Base-by-base conservation (phyloP, 2,329 filamentous ascomycete species). In the Ophiostoma sp. region DNA sequence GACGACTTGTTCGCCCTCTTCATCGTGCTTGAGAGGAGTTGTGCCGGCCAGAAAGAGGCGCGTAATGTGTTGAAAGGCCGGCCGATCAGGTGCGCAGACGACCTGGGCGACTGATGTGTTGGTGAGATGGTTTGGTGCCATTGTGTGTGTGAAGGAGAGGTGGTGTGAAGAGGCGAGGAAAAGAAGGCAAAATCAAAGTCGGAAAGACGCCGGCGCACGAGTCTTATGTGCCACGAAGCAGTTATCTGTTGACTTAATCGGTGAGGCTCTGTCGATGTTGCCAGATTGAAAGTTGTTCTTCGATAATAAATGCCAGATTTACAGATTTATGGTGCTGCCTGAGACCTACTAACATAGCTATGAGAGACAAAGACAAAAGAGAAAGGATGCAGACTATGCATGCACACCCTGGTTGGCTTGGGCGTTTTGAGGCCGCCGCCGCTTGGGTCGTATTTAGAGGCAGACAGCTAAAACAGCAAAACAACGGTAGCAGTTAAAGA, bases 21-120 rank as follows among this genome's bases (percentile, higher is more conserved):
- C 28, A 1, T 79, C 78, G 25, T 59, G 69, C 5, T 50, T 76
- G 0, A 77, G 81, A 0, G 80, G 82, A 72, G 82, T 85, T 25
- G 89, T 90, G 50, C 90, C 89, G 0, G 89, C 88, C 7, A 90
- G 85, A 79, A 91, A 91, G 74, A 91, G 75, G 22, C 84, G 80
- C 55, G 57, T 69, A 66, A 72, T 39, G 77, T 79, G 50, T 68
- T 70, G 17, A 74, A 77, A 2, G 1, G 33, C 28, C 15, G 61
- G 73, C 12, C 59, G 66, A 1, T 71, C 64, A 12, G 81, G 80
- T 0, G 82, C 81, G 19, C 74, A 59, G 33, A 83, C 77, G 12
- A 82, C 70, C 72, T 83, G 80, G 70, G 63, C 63, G 42, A 69
- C 57, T 28, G 64, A 6, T 0, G 39, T 4, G 48, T 11, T n/a